Percentiles rank a stretch among this genome's conserved stretches.
Evolutionary conservation across 2,329 filamentous ascomycete species (phyloP).

Genomic region (Arthrinium puccinioides): DNA sequence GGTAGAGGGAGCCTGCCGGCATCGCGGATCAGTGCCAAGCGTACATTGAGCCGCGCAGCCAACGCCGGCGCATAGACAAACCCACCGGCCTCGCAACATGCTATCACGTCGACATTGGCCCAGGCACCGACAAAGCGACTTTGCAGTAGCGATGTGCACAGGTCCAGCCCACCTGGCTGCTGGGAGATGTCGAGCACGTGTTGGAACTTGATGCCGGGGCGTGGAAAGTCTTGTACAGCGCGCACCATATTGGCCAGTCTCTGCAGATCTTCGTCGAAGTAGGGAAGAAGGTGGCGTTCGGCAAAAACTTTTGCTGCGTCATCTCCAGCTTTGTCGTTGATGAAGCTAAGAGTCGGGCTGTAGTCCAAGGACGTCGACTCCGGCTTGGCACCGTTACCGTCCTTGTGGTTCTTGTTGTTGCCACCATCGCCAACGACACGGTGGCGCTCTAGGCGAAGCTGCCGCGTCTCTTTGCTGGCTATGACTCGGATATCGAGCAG

Average conservation of each 20-base stretch:
- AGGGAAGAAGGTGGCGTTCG: constrained; percentile 31
- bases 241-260: constrained; percentile 43
- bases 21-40: constrained; percentile 44
- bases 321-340: constrained; percentile 39
- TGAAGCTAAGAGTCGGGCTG: constrained; percentile 38
- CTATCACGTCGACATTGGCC: constrained; percentile 36
- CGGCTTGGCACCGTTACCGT: too few relatives aligned
- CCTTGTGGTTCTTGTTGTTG: constrained; percentile 3
- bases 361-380: not conserved
- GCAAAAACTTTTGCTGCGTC: constrained; percentile 31
- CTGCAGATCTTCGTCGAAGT: constrained; percentile 37
- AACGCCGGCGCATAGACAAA: constrained; percentile 47
- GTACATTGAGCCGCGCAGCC: constrained; percentile 29
- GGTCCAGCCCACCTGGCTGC: constrained; percentile 37
- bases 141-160: constrained; percentile 44
- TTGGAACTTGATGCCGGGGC: constrained; percentile 43
- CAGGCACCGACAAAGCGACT: constrained; percentile 38
- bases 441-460: constrained; percentile 24
- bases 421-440: constrained; percentile 5
- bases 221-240: constrained; percentile 41
- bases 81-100: constrained; percentile 50
- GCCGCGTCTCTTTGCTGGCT: constrained; percentile 28
- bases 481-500: constrained; percentile 47
- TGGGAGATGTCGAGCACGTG: constrained; percentile 51
- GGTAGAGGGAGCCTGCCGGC: constrained; percentile 53